phyloP scores from a whole-genome alignment of 2,329 filamentous ascomycete genomes.

The Trichoderma simmonsii region DNA sequence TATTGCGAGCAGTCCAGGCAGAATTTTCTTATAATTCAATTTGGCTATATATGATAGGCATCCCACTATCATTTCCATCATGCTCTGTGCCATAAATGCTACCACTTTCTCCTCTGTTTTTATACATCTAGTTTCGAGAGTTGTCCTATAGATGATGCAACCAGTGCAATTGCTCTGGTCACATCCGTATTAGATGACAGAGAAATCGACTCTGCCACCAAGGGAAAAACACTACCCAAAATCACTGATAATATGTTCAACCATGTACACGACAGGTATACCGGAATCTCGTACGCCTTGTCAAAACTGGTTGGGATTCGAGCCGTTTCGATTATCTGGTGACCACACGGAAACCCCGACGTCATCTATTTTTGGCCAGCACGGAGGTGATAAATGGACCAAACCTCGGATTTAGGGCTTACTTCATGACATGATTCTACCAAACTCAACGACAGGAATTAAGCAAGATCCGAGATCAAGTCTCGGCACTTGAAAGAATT shows the following conservation, averaged over 20 bases:
- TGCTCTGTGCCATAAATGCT: neutral
- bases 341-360: too few species aligned
- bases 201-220: accelerated
- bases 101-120: neutral
- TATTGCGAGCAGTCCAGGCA: neutral
- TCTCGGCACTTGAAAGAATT: neutral
- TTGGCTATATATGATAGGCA: neutral
- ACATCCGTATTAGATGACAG: neutral
- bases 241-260: neutral
- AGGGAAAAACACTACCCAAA: neutral
- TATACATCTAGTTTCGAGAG: neutral
- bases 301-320: neutral
- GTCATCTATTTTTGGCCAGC: neutral
- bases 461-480: neutral
- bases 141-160: neutral
- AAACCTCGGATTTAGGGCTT: neutral
- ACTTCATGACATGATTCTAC: neutral
- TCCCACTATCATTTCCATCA: neutral
- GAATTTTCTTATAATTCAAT: neutral
- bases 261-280: neutral
- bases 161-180: neutral
- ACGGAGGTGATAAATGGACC: neutral
- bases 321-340: too few species aligned
- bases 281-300: neutral
- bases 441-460: neutral